These are phyloP conservation scores for Acrocalymma vagum DNA, from an alignment of 2,329 filamentous ascomycete genomes.

Conservation along the genomic window DNA sequence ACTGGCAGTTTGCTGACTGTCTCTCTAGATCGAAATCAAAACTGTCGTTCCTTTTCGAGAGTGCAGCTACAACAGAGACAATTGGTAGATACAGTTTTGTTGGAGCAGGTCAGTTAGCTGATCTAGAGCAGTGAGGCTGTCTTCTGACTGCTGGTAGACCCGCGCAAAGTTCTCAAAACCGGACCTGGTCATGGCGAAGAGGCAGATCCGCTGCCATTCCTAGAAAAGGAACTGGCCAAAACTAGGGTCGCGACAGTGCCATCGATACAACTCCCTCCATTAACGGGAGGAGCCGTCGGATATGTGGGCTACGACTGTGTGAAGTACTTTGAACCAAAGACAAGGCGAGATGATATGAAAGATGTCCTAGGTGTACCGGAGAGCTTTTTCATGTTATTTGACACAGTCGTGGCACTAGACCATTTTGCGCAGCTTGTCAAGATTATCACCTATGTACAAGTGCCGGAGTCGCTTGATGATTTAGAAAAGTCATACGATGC, in stretches of 20 bases:
- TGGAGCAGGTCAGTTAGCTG: constrained; percentile 70
- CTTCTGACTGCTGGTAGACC: constrained; percentile 52
- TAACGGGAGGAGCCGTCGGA: constrained; percentile 92
- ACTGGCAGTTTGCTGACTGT: too few relatives aligned
- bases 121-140: constrained; percentile 1
- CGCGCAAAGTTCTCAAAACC: constrained; percentile 82
- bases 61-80: constrained; percentile 87
- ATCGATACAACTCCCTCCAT: constrained; percentile 79
- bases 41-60: constrained; percentile 94
- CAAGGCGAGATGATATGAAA: constrained; percentile 83
- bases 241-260: constrained; percentile 85
- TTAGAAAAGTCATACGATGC: constrained; percentile 75
- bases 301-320: constrained; percentile 99
- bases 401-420: constrained; percentile 93
- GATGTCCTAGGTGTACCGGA: constrained; percentile 91
- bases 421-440: constrained; percentile 93
- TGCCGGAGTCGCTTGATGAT: constrained; percentile 62
- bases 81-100: constrained; percentile 97
- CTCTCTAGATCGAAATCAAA: constrained; percentile 71
- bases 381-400: constrained; percentile 95
- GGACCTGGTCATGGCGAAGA: constrained; percentile 87
- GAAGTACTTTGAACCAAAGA: constrained; percentile 97
- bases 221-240: constrained; percentile 81
- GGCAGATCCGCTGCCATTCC: constrained; percentile 81
- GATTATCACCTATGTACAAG: constrained; percentile 87